Percentiles rank a stretch among this genome's conserved stretches.
Conservation (phyloP, 306 rosid genomes). For the Neltuma alba region DNA sequence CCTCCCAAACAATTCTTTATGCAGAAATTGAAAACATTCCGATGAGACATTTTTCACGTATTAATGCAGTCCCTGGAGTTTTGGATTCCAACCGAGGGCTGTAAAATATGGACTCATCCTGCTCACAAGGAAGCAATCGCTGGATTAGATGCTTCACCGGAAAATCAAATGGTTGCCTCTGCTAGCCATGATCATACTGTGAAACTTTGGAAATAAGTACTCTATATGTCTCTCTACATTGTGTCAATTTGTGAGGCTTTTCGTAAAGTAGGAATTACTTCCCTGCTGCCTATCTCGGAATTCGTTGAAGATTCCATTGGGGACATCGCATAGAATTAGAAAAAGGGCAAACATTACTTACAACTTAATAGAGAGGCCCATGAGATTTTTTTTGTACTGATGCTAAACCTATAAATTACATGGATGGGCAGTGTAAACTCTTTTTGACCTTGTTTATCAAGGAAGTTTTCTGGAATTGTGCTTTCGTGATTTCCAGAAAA, state of each 20-base stretch:
- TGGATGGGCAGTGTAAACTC: no score
- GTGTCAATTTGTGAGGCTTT: slow-evolving; percentile 14
- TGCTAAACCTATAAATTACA: not conserved
- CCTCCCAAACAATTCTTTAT: not conserved
- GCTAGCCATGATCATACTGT: slow-evolving; percentile 61
- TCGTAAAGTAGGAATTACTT: slow-evolving; percentile 13
- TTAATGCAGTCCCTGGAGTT: slow-evolving; percentile 53
- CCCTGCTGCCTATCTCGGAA: slow-evolving; percentile 20
- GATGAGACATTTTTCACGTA: not conserved
- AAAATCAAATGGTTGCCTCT: slow-evolving; percentile 57
- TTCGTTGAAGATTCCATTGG: not conserved
- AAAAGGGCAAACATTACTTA: not conserved
- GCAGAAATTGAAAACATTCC: slow-evolving; percentile 11
- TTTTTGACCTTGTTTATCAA: not conserved
- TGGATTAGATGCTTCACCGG: slow-evolving; percentile 48
- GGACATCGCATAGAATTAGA: not conserved
- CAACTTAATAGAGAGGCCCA: not conserved
- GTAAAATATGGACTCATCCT: slow-evolving; percentile 35
- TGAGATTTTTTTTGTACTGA: not conserved
- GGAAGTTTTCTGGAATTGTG: not conserved
- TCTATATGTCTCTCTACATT: not conserved
- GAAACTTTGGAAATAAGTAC: slow-evolving; percentile 64
- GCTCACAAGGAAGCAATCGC: slow-evolving; percentile 58
- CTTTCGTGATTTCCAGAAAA: not conserved
- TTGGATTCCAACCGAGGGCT: slow-evolving; percentile 52